Base-by-base conservation (phyloP, 768 basidiomycete genomes). In the Termitomyces sp. region DNA sequence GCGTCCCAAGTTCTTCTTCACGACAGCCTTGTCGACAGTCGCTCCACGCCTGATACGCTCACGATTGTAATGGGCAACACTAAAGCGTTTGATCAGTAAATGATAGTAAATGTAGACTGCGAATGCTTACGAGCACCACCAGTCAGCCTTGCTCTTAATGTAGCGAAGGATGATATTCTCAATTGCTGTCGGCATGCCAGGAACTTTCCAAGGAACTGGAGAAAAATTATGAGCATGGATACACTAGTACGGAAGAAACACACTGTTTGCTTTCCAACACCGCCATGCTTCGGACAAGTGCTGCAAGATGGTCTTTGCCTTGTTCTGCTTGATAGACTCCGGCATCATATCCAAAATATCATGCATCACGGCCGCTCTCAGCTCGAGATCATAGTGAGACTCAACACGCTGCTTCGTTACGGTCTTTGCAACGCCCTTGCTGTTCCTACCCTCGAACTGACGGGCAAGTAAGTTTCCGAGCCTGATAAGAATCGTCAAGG, bases 301-400 rank as follows among this genome's bases (percentile, higher is more conserved):
- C 70, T 99, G 97, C 68, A 99, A 68, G 62, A 99, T 98, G 11
- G 97, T 98, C 79, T 99, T 99, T n/a, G 94, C 86, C 78, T 99
- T 98, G 76, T 98, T 99, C 73, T 95, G 94, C 74, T 95, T 95
- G 78, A 98, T 95, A 2, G 91, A 94, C 72, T 98, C 97, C 7
- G 97, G 97, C 96, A 98, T 98, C 96, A 98, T 98, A 76, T 98
- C 96, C 63, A 99, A 78, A 64, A 99, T 98, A 72, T 99, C 96
- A 74, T 98, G 96, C 97, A 99, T 98, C 65, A 99, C 96, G 46
- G 97, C 95, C 0, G 97, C 97, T 53, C 97, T 88, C 43, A 99
- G 76, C 69, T 99, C 97, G 35, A 99, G 80, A 70, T 99, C 97
- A 65, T 95, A 98, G 70, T 99, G 97, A 9, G 94, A 97, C 72